Percentiles rank a stretch among this genome's conserved stretches.
Evolutionary conservation across 2,329 filamentous ascomycete species (phyloP).

Genomic region (Clonostachys rhizophaga): DNA sequence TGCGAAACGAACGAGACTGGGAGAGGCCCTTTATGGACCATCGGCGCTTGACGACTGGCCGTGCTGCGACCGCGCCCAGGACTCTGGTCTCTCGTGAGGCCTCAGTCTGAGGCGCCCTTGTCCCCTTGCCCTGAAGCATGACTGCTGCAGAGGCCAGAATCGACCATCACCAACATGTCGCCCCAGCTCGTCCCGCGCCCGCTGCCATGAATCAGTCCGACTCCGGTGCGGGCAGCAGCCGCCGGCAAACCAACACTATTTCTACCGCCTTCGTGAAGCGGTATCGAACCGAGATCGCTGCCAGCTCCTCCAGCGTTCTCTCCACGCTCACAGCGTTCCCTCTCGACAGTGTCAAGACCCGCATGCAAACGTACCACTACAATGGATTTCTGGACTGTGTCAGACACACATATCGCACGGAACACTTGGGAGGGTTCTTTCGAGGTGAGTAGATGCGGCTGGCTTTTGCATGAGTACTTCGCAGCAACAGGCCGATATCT

Average conservation of each 20-base stretch:
- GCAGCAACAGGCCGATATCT: background rate
- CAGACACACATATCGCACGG: constrained; percentile 67
- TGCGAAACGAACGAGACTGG: no score
- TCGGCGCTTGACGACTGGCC: constrained; percentile 26
- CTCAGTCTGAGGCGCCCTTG: constrained; percentile 12
- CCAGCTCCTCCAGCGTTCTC: constrained; percentile 70
- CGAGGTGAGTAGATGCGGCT: constrained; percentile 50
- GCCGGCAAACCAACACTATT: constrained; percentile 9
- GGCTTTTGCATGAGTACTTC: no score
- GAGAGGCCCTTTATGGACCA: constrained; percentile 26
- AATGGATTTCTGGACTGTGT: constrained; percentile 71
- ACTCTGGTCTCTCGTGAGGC: constrained; percentile 18
- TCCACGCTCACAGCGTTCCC: constrained; percentile 80
- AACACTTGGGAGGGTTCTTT: constrained; percentile 75
- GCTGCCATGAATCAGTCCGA: constrained; percentile 19
- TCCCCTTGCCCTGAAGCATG: constrained; percentile 9
- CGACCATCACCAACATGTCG: constrained; percentile 30
- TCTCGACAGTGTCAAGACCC: constrained; percentile 83
- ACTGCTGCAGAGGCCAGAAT: constrained; percentile 28
- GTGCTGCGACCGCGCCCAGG: constrained; percentile 19
- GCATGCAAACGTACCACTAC: constrained; percentile 84
- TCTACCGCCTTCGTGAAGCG: constrained; percentile 57
- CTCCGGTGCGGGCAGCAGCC: constrained; percentile 9
- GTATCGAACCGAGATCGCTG: constrained; percentile 77
- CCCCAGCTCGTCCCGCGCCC: constrained; percentile 16